These are phyloP conservation scores for Mortierella sp. DNA, from an alignment of 371 early-diverging fungal species.

Conservation along the genomic window DNA sequence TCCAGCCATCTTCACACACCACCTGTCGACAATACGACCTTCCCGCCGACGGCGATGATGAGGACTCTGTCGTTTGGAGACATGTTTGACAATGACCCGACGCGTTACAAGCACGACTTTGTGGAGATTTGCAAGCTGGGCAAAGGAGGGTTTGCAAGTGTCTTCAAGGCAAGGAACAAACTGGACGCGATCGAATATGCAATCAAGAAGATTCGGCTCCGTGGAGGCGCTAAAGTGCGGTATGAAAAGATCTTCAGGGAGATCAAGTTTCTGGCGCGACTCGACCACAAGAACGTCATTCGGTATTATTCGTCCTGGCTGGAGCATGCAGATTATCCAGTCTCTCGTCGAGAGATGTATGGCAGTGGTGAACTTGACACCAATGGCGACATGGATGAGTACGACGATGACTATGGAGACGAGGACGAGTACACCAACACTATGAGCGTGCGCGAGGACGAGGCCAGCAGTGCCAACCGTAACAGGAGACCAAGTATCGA, in stretches of 20 bases:
- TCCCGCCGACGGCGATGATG: conserved; percentile 43
- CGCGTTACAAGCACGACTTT: conserved; percentile 91
- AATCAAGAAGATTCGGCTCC: conserved; percentile 84
- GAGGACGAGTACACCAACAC: conserved; percentile 49
- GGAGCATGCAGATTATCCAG: conserved; percentile 72
- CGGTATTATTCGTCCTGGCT: conserved; percentile 97
- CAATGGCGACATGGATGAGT: conserved; percentile 46
- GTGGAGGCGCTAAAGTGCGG: conserved; percentile 63
- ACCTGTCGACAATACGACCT: conserved; percentile 7
- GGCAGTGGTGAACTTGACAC: conserved; percentile 32
- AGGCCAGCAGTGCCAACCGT: not conserved
- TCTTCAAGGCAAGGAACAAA: conserved; percentile 83
- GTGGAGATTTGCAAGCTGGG: conserved; percentile 84
- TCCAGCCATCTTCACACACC: conserved; percentile 32
- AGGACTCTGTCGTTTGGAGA: conserved; percentile 57
- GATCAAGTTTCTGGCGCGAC: conserved; percentile 89
- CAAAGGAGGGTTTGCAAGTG: conserved; percentile 96
- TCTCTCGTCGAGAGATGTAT: conserved; percentile 33
- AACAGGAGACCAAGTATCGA: conserved; percentile 35
- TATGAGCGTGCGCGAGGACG: conserved; percentile 25
- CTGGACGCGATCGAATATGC: conserved; percentile 93
- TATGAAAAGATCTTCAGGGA: conserved; percentile 91
- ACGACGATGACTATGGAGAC: conserved; percentile 56
- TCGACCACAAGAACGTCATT: conserved; percentile 93
- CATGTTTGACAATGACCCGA: conserved; percentile 72